These are phyloP conservation scores for Urtica urens DNA, from an alignment of 306 rosid genomes.

Conservation along the genomic window DNA sequence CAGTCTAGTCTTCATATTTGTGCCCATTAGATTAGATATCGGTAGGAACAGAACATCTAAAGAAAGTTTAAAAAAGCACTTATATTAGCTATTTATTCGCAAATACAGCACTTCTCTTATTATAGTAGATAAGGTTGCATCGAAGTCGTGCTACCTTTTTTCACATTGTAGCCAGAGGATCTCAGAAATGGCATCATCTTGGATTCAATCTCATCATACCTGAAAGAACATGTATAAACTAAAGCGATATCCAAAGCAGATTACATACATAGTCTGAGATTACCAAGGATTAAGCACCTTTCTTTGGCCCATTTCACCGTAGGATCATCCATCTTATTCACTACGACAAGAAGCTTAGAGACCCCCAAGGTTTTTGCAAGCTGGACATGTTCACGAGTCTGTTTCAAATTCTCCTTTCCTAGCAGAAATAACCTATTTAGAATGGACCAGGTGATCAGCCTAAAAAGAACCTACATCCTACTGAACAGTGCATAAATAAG, in stretches of 20 bases:
- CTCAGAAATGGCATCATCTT: conserved; percentile 87
- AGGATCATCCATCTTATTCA: conserved; percentile 95
- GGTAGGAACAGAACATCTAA: conserved; percentile 89
- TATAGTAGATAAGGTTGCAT: no score
- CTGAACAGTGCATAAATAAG: no score
- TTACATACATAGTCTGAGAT: not conserved
- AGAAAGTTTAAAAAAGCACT: no score
- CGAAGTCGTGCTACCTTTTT: no score
- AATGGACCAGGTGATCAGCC: no score
- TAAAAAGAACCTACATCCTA: no score
- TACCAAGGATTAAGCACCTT: conserved; percentile 36
- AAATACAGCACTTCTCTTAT: no score
- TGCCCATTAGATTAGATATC: conserved; percentile 69
- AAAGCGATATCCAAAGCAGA: not conserved
- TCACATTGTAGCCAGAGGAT: conserved; percentile 85
- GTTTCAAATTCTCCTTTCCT: conserved; percentile 98
- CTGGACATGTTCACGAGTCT: conserved; percentile 97
- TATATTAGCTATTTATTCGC: no score
- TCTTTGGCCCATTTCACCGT: conserved; percentile 93
- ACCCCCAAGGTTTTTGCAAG: conserved; percentile 97
- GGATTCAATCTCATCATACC: conserved; percentile 84
- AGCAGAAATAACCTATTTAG: conserved; percentile 81
- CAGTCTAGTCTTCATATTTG: conserved; percentile 62
- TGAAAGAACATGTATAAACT: conserved; percentile 16
- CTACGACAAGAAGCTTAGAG: conserved; percentile 76